Conservation (phyloP, 2,329 filamentous ascomycete species). For the Neophaeococcomyces mojaviensis region DNA sequence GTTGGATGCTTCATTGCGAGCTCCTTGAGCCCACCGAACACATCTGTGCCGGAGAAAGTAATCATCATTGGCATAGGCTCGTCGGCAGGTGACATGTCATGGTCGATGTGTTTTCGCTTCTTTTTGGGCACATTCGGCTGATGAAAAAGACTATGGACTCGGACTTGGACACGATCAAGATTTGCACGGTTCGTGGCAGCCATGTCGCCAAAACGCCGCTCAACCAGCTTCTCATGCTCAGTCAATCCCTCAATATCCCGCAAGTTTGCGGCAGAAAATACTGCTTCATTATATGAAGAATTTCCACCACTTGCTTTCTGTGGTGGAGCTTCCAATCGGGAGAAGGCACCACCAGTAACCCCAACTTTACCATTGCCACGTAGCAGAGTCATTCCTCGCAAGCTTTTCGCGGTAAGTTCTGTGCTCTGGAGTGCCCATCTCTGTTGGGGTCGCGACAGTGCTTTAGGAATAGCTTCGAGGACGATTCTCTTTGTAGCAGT, state of each 20-base stretch:
- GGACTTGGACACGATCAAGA: constrained; percentile 19
- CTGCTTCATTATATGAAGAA: constrained; percentile 24
- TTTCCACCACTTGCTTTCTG: constrained; percentile 21
- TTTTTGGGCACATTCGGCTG: background rate
- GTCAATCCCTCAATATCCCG: constrained; percentile 8
- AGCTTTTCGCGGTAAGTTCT: constrained; percentile 61
- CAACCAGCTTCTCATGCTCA: constrained; percentile 4
- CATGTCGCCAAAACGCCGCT: constrained; percentile 17
- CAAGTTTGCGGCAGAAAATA: background rate
- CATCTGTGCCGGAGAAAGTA: constrained; percentile 66
- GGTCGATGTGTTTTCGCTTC: constrained; percentile 8
- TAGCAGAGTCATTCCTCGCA: constrained; percentile 61
- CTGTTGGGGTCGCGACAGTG: constrained; percentile 65
- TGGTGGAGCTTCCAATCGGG: constrained; percentile 49
- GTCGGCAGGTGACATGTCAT: background rate
- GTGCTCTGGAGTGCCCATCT: constrained; percentile 64
- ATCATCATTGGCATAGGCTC: constrained; percentile 22
- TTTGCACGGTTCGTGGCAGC: constrained; percentile 12
- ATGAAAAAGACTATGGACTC: constrained; percentile 8
- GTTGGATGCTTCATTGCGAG: constrained; percentile 57
- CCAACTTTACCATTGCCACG: constrained; percentile 64
- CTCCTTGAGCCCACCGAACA: constrained; percentile 72
- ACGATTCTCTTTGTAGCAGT: constrained; percentile 46
- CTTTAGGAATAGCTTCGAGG: constrained; percentile 72
- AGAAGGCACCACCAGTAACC: constrained; percentile 69